A percentile compares a stretch with the other conserved stretches of the same genome.
phyloP scores from a whole-genome alignment of 2,329 filamentous ascomycete species.

The Xylariomycetidae sp. region DNA sequence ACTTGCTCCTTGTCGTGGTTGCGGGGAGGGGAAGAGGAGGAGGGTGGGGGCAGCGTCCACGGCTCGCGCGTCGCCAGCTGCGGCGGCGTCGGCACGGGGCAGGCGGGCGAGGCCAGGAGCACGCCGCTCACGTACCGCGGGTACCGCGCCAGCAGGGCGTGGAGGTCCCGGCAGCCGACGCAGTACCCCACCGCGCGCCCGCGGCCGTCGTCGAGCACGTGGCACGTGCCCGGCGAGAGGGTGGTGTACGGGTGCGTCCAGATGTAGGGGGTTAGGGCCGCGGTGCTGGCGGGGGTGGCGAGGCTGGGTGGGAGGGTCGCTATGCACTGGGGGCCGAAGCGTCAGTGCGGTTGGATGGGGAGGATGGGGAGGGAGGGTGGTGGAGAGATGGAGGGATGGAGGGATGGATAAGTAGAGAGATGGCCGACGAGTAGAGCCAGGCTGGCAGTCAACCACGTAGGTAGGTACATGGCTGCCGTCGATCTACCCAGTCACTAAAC shows the following conservation, averaged over 20 bases:
- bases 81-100: slow-evolving; percentile 19
- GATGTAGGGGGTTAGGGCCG: slow-evolving; percentile 39
- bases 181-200: slow-evolving; percentile 43
- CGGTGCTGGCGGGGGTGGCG: slow-evolving; percentile 25
- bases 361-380: too few relatives aligned
- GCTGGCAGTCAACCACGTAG: too few relatives aligned
- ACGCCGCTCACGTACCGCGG: slow-evolving; percentile 31
- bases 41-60: slow-evolving; percentile 19
- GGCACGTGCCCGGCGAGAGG: slow-evolving; percentile 38
- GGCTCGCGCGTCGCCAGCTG: slow-evolving; percentile 25
- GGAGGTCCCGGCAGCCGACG: slow-evolving; percentile 30
- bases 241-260: slow-evolving; percentile 46
- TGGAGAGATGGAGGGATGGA: too few relatives aligned
- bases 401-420: background rate
- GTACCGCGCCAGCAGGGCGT: slow-evolving; percentile 22
- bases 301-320: slow-evolving; percentile 40
- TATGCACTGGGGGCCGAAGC: slow-evolving; percentile 38
- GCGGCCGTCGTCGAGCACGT: slow-evolving; percentile 42
- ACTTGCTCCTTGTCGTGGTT: slow-evolving; percentile 7
- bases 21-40: too few relatives aligned
- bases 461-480: background rate
- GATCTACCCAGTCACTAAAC: background rate
- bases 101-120: too few relatives aligned
- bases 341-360: slow-evolving; percentile 2
- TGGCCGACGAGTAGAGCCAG: background rate